Base-by-base conservation (phyloP, 2,329 filamentous ascomycete genomes). In the Claviceps monticola region DNA sequence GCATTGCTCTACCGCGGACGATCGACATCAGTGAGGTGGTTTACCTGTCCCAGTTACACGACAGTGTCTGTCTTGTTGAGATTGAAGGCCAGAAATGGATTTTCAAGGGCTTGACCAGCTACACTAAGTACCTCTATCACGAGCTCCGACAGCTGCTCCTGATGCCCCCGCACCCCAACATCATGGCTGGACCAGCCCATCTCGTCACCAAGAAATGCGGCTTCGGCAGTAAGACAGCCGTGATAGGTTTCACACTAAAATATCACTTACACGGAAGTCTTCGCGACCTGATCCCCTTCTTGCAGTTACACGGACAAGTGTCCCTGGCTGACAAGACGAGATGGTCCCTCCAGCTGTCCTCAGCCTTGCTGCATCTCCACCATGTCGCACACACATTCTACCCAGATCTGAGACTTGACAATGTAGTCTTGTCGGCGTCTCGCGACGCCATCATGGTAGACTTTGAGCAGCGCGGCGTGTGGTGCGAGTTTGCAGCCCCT, bases 401-500 rank as follows among this genome's bases (percentile, higher is more conserved):
- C 56, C 75, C 78, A 1, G 78, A 82, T 56, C 68, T 81, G 14
- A 74, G 78, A 14, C 71, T 81, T 4, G 78, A 82, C 61, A 81
- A 82, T 56, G 68, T 82, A 37, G 73, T 82, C 3, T 62, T 80
- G 14, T 74, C 75, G 1, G 66, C 67, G 21, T 57, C 64, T 1
- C 66, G 65, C 19, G 69, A 79, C 51, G 63, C 73, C 9, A 60
- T 81, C 58, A 74, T 82, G 71, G 71, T 82, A 4, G 79, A 82
- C 55, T 80, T 82, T 58, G 79, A 82, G 62, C 78, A 82, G 61
- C 72, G 79, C 36, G 78, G 79, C 7, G 76, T 80, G 2, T 82
- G 78, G 78, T 79, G 74, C 62, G 75, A 80, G 60, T 82, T 81
- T 61, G 74, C 74, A 1, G 70, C 79, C 1, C 79, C 79, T 0